Evolutionary conservation across 2,329 filamentous ascomycete species (phyloP).

Genomic region (Graphilbum fragrans): DNA sequence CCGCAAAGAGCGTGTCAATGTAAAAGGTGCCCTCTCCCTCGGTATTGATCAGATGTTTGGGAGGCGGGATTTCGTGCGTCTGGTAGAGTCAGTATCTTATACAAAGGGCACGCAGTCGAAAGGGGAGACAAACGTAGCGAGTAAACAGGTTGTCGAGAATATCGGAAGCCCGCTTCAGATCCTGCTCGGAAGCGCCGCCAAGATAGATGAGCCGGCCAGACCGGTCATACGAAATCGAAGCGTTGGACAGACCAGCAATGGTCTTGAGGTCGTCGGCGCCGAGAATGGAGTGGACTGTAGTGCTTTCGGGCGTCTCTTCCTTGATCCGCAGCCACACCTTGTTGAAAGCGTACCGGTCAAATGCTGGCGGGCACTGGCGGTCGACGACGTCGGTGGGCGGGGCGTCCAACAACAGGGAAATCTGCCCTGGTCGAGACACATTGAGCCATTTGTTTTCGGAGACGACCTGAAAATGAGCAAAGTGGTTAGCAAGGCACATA

Average conservation of each 20-base stretch:
- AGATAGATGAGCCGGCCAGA: conserved; percentile 11
- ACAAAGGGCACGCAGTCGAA: neutral
- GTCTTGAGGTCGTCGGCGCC: conserved; percentile 1
- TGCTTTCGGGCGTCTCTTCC: conserved; percentile 8
- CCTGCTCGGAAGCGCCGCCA: neutral
- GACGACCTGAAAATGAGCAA: neutral
- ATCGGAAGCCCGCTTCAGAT: conserved; percentile 2
- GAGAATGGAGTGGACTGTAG: conserved; percentile 10
- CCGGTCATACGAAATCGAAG: conserved; percentile 4
- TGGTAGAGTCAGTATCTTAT: neutral
- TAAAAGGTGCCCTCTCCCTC: conserved; percentile 11
- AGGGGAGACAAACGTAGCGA: conserved; percentile 5
- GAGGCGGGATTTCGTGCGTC: neutral
- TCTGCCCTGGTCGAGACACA: neutral
- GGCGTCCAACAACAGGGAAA: neutral
- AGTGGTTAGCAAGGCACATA: neutral
- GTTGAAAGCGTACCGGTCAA: conserved; percentile 7
- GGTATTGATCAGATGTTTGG: conserved; percentile 14
- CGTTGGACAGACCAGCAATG: conserved; percentile 6
- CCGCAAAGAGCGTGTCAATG: conserved; percentile 16
- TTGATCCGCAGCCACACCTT: conserved; percentile 14
- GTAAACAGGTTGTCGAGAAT: conserved; percentile 13
- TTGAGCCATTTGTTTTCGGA: conserved; percentile 3
- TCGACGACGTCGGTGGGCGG: neutral
- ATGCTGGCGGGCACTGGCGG: conserved; percentile 6